phyloP scores from a whole-genome alignment of 164 flowering plant species.

The Aristolochia californica region DNA sequence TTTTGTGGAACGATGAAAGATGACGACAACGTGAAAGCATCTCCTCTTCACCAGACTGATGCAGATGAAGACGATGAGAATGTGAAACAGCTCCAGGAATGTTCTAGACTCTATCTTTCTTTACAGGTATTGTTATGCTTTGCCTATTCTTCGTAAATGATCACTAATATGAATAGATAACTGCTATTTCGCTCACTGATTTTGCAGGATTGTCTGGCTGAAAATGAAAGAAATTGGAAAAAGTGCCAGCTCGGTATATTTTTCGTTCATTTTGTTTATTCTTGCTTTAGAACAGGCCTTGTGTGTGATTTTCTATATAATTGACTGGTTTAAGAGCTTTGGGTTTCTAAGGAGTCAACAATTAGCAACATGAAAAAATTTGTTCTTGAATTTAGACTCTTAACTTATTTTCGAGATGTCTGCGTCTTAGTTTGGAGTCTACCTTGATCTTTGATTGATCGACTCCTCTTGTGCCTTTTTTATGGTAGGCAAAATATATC shows the following conservation, averaged over 20 bases:
- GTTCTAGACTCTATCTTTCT: slow-evolving; percentile 57
- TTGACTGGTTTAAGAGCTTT: not conserved
- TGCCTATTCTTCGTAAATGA: not conserved
- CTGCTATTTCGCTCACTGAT: slow-evolving; percentile 8
- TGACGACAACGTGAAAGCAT: not conserved
- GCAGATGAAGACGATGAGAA: slow-evolving; percentile 79
- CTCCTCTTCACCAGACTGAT: slow-evolving; percentile 44
- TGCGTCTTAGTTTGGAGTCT: too few species aligned
- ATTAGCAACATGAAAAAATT: too few species aligned
- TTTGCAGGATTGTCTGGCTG: slow-evolving; percentile 70
- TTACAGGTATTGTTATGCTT: slow-evolving; percentile 43
- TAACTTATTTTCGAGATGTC: too few species aligned
- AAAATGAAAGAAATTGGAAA: slow-evolving; percentile 66
- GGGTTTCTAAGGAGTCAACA: too few species aligned
- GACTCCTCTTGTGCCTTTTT: too few species aligned
- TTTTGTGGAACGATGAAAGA: too few species aligned
- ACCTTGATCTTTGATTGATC: too few species aligned
- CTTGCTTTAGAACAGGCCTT: not conserved
- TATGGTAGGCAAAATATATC: too few species aligned
- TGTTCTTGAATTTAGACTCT: too few species aligned
- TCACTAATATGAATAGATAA: not conserved
- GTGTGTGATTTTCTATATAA: not conserved
- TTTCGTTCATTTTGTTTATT: not conserved
- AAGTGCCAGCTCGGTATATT: slow-evolving; percentile 59
- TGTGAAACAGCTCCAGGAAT: slow-evolving; percentile 78